Base-by-base conservation (phyloP, 2,329 filamentous ascomycete species). In the Fusarium sp. region DNA sequence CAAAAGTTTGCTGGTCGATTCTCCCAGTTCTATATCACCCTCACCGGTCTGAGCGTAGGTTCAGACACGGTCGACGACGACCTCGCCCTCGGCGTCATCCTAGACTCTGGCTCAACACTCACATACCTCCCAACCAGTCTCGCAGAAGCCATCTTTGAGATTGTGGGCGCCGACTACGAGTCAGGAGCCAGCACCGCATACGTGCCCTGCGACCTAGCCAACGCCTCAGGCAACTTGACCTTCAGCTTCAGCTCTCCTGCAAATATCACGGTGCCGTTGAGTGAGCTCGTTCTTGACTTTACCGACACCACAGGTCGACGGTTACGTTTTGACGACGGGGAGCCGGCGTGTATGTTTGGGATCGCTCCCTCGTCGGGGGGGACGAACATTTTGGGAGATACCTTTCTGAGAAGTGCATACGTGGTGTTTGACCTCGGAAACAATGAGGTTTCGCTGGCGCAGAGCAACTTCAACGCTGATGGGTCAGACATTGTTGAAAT, bases 351-450 rank as follows among this genome's bases (percentile, higher is more conserved):
- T 73, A 85, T 92, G 38, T 93, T 94, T 76, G 93, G 92, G 65
- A 88, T 95, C 71, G 86, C 89, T 4, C 90, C 91, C 2, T 87
- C 90, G 2, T 87, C 86, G 3, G 73, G 81, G 2, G 85, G 87
- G 33, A 87, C 88, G n/a, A 87, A 88, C 50, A 89, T 94, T 3
- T 84, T 95, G 32, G 93, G 93, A 17, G 93, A 95, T 79, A 93
- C 93, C 0, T 95, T 95, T 80, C 84, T 95, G 64, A 87, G 93
- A 57, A 92, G 91, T 38, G 93, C 93, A 0, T 95, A 95, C 75
- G 88, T 94, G 15, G 93, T 95, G 12, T 95, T 93, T 79, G 92
- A 95, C 79, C 85, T 94, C 25, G 89, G 86, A 32, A 94, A 93
- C 80, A 91, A 94, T 79, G 86, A 93, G 82, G 91, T 95, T 73